Percentiles rank a stretch among this genome's conserved stretches.
Evolutionary conservation across 768 basidiomycete species (phyloP).

Genomic region (Fomitopsis pulvina): DNA sequence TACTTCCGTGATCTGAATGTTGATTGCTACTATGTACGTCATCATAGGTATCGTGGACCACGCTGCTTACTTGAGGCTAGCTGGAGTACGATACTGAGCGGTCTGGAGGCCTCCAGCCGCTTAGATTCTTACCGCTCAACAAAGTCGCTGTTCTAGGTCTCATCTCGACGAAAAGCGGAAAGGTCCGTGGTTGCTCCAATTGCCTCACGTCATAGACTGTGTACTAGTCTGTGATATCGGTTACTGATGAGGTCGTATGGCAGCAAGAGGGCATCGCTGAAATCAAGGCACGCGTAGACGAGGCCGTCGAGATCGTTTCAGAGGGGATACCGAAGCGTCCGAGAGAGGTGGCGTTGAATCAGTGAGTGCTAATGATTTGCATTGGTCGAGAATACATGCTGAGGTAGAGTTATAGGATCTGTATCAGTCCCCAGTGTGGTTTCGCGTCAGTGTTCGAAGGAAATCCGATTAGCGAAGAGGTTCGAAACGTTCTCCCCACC

Average conservation of each 20-base stretch:
- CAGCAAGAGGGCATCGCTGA: conserved; percentile 34
- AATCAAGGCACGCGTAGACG: conserved; percentile 32
- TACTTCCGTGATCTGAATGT: conserved; percentile 53
- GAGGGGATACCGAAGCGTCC: conserved; percentile 25
- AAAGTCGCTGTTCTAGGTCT: conserved; percentile 38
- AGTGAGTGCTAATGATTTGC: conserved; percentile 18
- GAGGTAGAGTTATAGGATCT: conserved; percentile 22
- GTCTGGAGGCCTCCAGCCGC: conserved; percentile 48
- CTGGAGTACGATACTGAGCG: conserved; percentile 60
- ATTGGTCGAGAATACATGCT: neutral
- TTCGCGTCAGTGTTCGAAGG: conserved; percentile 42
- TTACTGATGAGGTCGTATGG: neutral
- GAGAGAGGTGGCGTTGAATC: conserved; percentile 32
- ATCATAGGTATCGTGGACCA: neutral
- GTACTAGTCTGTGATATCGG: neutral
- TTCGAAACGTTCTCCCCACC: neutral
- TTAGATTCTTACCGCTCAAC: conserved; percentile 40
- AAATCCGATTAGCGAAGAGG: conserved; percentile 30
- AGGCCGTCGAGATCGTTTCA: conserved; percentile 36
- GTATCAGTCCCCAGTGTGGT: conserved; percentile 44
- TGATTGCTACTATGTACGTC: conserved; percentile 37
- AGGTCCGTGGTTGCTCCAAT: conserved; percentile 18
- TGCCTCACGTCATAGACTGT: neutral
- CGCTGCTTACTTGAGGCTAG: conserved; percentile 19
- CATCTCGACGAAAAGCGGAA: conserved; percentile 36